A percentile compares a stretch with the other conserved stretches of the same genome.
Evolutionary conservation across 1,284 basidiomycete species (phyloP).

Genomic region (Ceratobasidium sp.): DNA sequence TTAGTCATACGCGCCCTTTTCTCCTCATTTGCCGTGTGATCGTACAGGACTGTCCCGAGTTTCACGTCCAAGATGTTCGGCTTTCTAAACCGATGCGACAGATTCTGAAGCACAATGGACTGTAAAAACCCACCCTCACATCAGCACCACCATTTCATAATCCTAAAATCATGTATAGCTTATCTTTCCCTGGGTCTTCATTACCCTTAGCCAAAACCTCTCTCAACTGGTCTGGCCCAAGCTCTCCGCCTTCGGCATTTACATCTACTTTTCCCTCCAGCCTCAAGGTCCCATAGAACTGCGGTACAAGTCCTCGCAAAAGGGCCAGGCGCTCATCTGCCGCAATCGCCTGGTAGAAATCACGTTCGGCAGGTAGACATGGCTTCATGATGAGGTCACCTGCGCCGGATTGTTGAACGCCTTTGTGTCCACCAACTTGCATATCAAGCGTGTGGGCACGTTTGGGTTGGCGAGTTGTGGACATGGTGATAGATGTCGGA

Average conservation of each 20-base stretch:
- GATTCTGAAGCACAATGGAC: constrained; percentile 88
- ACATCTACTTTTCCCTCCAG: constrained; percentile 72
- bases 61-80: constrained; percentile 94
- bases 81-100: constrained; percentile 77
- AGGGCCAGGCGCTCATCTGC: constrained; percentile 52
- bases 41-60: constrained; percentile 88
- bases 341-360: constrained; percentile 82
- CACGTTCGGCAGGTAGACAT: constrained; percentile 77
- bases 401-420: constrained; percentile 80
- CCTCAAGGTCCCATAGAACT: constrained; percentile 81
- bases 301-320: constrained; percentile 71
- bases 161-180: constrained; percentile 54
- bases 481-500: constrained; percentile 16
- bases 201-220: constrained; percentile 49
- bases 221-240: constrained; percentile 49
- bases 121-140: constrained; percentile 59
- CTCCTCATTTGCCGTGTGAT: constrained; percentile 76
- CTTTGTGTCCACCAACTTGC: constrained; percentile 92
- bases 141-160: not conserved
- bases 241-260: constrained; percentile 53
- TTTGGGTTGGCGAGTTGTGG: constrained; percentile 14
- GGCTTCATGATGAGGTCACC: constrained; percentile 90
- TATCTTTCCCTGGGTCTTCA: constrained; percentile 65
- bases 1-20: constrained; percentile 86
- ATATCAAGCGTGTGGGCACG: constrained; percentile 60